phyloP scores from a whole-genome alignment of 2,329 filamentous ascomycete species.

The Pseudogymnoascus sp. region DNA sequence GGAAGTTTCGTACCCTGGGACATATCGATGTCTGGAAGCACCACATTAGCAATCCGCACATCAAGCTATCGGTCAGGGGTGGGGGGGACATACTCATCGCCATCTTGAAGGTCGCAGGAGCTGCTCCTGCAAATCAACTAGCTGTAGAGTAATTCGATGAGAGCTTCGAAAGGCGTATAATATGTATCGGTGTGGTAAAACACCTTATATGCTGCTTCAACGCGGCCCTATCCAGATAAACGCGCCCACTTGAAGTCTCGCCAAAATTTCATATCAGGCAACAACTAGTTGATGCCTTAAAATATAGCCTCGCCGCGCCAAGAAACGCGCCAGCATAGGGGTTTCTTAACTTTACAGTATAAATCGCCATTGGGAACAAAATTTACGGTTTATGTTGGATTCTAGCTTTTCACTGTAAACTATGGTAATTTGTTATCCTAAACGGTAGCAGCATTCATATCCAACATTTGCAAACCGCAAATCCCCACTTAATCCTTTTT shows the following conservation, averaged over 20 bases:
- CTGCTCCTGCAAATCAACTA: constrained; percentile 4
- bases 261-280: constrained; percentile 11
- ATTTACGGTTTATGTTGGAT: not conserved
- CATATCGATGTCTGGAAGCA: constrained; percentile 64
- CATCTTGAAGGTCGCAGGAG: constrained; percentile 37
- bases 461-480: not conserved
- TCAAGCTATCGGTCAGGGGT: constrained; percentile 21
- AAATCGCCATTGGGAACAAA: not conserved
- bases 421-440: not conserved
- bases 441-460: not conserved
- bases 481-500: not conserved
- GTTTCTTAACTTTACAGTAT: not conserved
- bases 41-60: constrained; percentile 9
- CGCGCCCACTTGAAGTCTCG: constrained; percentile 9
- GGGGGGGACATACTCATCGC: constrained; percentile 47
- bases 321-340: not conserved
- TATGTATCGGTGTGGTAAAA: constrained; percentile 8
- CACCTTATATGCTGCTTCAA: constrained; percentile 10
- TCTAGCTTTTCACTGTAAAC: not conserved
- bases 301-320: not conserved
- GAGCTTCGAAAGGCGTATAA: not conserved
- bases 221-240: constrained; percentile 10
- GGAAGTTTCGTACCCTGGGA: constrained; percentile 58
- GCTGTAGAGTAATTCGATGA: constrained; percentile 8
- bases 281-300: constrained; percentile 7